phyloP scores from a whole-genome alignment of 441 rosid species.

The Pelargonium citronellum region DNA sequence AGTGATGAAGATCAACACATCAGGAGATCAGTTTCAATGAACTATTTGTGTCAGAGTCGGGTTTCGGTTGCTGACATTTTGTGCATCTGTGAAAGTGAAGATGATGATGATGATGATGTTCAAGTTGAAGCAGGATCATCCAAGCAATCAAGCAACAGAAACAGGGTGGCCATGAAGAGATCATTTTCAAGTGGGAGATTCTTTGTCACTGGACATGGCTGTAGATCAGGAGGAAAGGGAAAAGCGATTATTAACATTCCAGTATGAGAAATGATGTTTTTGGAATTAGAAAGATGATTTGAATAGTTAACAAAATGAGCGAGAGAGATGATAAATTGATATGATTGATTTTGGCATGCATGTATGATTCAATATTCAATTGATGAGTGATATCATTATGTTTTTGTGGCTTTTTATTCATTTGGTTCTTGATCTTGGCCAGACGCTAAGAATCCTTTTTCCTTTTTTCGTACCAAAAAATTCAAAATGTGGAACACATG shows the following conservation, averaged over 20 bases:
- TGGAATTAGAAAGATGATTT: background rate
- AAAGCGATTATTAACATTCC: constrained; percentile 10
- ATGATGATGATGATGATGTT: constrained; percentile 10
- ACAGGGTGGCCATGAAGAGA: constrained; percentile 38
- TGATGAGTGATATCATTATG: background rate
- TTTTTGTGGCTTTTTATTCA: background rate
- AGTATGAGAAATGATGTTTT: constrained; percentile 16
- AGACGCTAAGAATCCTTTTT: too few species aligned
- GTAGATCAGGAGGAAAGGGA: constrained; percentile 22
- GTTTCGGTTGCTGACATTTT: constrained; percentile 31
- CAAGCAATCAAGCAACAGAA: constrained; percentile 22
- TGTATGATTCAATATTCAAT: background rate
- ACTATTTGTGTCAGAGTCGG: constrained; percentile 41
- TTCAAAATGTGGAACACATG: too few species aligned
- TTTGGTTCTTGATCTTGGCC: too few species aligned
- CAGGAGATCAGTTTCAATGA: constrained; percentile 56
- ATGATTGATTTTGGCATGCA: background rate
- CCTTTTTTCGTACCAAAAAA: too few species aligned
- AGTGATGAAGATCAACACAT: constrained; percentile 22
- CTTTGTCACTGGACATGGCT: constrained; percentile 36
- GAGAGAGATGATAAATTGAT: background rate
- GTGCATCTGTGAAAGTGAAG: constrained; percentile 27
- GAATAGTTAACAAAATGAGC: background rate
- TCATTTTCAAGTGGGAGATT: constrained; percentile 62
- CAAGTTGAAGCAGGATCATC: constrained; percentile 30